A percentile compares a stretch with the other conserved stretches of the same genome.
phyloP scores from a whole-genome alignment of 441 rosid species.

The Populus hybrid region DNA sequence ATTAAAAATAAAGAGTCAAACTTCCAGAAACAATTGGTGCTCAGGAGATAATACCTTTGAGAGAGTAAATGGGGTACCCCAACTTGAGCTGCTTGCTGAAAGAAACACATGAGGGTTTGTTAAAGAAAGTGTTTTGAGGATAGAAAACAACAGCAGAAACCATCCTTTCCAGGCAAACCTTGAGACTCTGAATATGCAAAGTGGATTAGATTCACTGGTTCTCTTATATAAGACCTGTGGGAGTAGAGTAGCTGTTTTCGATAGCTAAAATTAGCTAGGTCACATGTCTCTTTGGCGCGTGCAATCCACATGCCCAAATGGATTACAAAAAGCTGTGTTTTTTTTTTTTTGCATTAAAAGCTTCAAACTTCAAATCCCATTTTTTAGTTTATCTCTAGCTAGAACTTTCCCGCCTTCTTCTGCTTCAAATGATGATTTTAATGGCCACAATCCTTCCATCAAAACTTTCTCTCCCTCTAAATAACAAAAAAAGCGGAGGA shows the following conservation, averaged over 20 bases:
- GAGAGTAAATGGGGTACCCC: constrained; percentile 15
- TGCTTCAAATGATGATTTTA: constrained; percentile 22
- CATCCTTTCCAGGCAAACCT: constrained; percentile 28
- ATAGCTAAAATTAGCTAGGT: neutral
- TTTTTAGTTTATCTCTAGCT: neutral
- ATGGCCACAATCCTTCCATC: constrained; percentile 32
- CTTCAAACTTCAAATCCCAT: neutral
- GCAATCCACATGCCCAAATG: constrained; percentile 15
- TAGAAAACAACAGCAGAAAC: constrained; percentile 25
- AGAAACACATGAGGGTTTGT: constrained; percentile 16
- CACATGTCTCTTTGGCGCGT: constrained; percentile 24
- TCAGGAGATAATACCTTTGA: constrained; percentile 36
- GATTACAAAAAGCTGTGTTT: neutral
- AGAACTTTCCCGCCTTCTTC: constrained; percentile 7
- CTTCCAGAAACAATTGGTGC: neutral
- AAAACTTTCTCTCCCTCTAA: constrained; percentile 14
- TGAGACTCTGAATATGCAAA: constrained; percentile 9
- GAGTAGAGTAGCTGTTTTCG: neutral
- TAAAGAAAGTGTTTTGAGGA: constrained; percentile 15
- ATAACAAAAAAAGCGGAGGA: constrained; percentile 16
- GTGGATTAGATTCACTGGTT: constrained; percentile 19
- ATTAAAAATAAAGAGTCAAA: neutral
- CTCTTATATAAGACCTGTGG: neutral
- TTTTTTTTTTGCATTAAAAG: neutral
- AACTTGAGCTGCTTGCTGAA: constrained; percentile 31